phyloP scores from a whole-genome alignment of 2,329 filamentous ascomycete genomes.

The Colletotrichum cuscutae region DNA sequence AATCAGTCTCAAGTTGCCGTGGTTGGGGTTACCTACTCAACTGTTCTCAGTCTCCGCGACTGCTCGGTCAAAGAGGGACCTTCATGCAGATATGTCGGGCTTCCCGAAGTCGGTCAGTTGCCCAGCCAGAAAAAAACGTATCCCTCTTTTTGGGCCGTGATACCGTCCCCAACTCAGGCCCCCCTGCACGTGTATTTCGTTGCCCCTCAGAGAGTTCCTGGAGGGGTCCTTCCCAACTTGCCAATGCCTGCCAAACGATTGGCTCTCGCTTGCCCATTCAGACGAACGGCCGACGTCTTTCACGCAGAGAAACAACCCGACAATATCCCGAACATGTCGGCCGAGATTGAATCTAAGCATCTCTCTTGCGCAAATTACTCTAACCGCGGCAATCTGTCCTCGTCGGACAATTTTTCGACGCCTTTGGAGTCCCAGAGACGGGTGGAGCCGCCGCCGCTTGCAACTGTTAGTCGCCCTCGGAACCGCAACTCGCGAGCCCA shows the following conservation, averaged over 20 bases:
- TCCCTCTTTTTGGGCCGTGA: background rate
- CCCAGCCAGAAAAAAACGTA: background rate
- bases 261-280: slow-evolving; percentile 10
- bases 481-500: slow-evolving; percentile 7
- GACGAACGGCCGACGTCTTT: slow-evolving; percentile 14
- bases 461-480: slow-evolving; percentile 7
- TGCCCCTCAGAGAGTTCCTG: background rate
- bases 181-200: slow-evolving; percentile 6
- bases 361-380: background rate
- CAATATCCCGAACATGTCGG: background rate
- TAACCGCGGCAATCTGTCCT: slow-evolving; percentile 18
- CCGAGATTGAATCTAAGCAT: slow-evolving; percentile 13
- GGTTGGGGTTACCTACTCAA: background rate
- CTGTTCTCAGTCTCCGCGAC: background rate
- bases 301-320: background rate
- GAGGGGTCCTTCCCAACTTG: slow-evolving; percentile 19
- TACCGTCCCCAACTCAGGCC: background rate
- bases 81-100: slow-evolving; percentile 24
- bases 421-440: background rate
- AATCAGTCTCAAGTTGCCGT: slow-evolving; percentile 17
- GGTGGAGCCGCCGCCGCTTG: slow-evolving; percentile 13
- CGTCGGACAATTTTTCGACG: background rate
- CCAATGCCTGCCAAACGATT: slow-evolving; percentile 25
- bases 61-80: slow-evolving; percentile 11
- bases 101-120: slow-evolving; percentile 18